These are phyloP conservation scores for Arachnomyces sp. DNA, from an alignment of 2,329 filamentous ascomycete genomes.

Conservation along the genomic window DNA sequence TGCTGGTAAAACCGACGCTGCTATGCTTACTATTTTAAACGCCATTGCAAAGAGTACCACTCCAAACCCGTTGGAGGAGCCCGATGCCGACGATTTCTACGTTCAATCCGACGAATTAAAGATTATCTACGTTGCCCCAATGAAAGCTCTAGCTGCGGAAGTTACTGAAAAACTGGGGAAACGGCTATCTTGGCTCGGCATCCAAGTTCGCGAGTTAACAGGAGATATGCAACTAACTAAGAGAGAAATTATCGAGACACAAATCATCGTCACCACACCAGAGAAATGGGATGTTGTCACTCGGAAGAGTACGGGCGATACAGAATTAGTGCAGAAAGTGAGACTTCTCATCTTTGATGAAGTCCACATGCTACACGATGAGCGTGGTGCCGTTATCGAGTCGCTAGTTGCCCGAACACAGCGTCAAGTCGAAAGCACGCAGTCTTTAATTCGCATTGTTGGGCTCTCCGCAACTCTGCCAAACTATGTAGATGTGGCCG, in stretches of 20 bases:
- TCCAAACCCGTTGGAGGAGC: conserved; percentile 70
- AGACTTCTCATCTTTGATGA: conserved; percentile 94
- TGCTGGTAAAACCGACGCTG: conserved; percentile 97
- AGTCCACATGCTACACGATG: conserved; percentile 98
- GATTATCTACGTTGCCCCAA: conserved; percentile 95
- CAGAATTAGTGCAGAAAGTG: conserved; percentile 95
- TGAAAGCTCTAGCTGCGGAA: conserved; percentile 96
- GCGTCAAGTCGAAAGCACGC: conserved; percentile 93
- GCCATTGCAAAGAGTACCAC: conserved; percentile 76
- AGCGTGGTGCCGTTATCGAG: conserved; percentile 90
- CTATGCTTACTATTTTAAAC: conserved; percentile 92
- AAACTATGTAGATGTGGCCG: conserved; percentile 93
- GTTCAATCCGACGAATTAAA: conserved; percentile 89
- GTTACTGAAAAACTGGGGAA: conserved; percentile 91
- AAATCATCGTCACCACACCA: conserved; percentile 96
- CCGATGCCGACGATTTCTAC: conserved; percentile 65
- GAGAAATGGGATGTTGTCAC: conserved; percentile 99
- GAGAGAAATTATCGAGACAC: conserved; percentile 86
- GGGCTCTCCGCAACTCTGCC: conserved; percentile 91
- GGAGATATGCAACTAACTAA: conserved; percentile 99
- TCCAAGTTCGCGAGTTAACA: conserved; percentile 86
- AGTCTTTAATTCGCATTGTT: conserved; percentile 91
- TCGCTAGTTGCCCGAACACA: conserved; percentile 92
- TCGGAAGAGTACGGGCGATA: conserved; percentile 92
- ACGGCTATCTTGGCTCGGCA: conserved; percentile 83